phyloP scores from a whole-genome alignment of 2,329 filamentous ascomycete genomes.

The Cladosporium sp. region DNA sequence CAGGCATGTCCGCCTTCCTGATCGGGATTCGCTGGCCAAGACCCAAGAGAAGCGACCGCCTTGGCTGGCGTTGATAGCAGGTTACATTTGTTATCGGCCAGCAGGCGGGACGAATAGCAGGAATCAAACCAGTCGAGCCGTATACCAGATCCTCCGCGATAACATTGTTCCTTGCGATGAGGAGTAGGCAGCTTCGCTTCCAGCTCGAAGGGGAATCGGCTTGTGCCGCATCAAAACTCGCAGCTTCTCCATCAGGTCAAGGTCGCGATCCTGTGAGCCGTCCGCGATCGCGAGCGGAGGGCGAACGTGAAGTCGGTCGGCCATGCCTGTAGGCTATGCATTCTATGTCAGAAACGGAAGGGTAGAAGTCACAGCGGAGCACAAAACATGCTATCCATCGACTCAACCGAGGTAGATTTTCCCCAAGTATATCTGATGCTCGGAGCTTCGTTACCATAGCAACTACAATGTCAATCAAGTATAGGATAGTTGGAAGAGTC shows the following conservation, averaged over 20 bases:
- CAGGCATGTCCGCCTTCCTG: conserved; percentile 11
- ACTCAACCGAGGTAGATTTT: too few relatives aligned
- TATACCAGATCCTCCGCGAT: neutral
- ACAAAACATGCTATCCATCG: too few relatives aligned
- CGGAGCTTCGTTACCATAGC: neutral
- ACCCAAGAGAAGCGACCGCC: neutral
- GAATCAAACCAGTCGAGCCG: neutral
- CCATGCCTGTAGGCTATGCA: too few relatives aligned
- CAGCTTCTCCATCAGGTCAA: neutral
- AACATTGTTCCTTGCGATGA: neutral
- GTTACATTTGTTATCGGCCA: conserved; percentile 4
- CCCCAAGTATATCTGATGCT: neutral
- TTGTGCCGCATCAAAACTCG: neutral
- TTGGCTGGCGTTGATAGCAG: conserved; percentile 14
- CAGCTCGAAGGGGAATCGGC: neutral
- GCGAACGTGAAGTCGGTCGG: too few relatives aligned
- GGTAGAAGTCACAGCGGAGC: too few relatives aligned
- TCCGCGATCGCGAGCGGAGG: neutral
- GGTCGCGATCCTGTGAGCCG: neutral
- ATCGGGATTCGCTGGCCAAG: conserved; percentile 19
- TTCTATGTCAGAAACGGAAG: too few relatives aligned
- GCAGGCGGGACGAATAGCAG: neutral
- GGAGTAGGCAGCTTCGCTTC: neutral
- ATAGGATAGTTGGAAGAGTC: too few relatives aligned
- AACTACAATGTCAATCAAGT: neutral